phyloP scores from a whole-genome alignment of 2,329 filamentous ascomycete species.

The Exophiala aquamarina region DNA sequence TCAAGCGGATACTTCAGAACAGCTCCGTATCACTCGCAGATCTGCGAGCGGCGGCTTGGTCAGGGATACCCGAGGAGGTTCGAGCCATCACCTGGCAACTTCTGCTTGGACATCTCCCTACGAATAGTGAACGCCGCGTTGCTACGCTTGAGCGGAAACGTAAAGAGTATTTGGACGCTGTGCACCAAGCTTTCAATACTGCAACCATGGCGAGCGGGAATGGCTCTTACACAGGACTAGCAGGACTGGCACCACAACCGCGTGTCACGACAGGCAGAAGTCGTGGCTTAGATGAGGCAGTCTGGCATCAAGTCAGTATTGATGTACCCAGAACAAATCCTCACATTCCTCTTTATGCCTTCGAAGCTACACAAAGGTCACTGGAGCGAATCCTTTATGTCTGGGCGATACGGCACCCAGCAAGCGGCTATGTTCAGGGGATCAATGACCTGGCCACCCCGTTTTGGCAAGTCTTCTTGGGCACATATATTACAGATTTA shows the following conservation, averaged over 20 bases:
- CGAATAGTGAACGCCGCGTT: conserved; percentile 91
- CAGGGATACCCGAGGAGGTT: conserved; percentile 89
- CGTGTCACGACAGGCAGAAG: conserved; percentile 53
- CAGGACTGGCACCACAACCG: conserved; percentile 39
- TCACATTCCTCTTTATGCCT: conserved; percentile 90
- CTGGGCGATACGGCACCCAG: conserved; percentile 96
- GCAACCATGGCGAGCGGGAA: conserved; percentile 35
- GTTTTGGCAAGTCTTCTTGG: conserved; percentile 96
- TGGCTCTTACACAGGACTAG: conserved; percentile 33
- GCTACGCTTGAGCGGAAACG: conserved; percentile 89
- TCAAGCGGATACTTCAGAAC: conserved; percentile 91
- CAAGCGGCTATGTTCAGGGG: conserved; percentile 95
- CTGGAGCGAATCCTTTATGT: conserved; percentile 94
- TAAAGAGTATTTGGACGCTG: conserved; percentile 94
- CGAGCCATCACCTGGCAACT: conserved; percentile 99
- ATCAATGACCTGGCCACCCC: conserved; percentile 98
- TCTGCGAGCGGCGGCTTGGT: conserved; percentile 84
- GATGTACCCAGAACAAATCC: conserved; percentile 96
- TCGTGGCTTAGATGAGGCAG: conserved; percentile 86
- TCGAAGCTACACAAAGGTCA: conserved; percentile 92
- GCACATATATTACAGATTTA: conserved; percentile 89
- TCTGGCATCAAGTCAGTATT: conserved; percentile 99
- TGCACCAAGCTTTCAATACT: conserved; percentile 65
- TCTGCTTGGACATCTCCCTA: conserved; percentile 89
- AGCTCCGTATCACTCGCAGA: conserved; percentile 85